Evolutionary conservation across 2,329 filamentous ascomycete species (phyloP), one percentile per base, ranked within the genome.

Genomic region (Trichoderma afroharzianum): DNA sequence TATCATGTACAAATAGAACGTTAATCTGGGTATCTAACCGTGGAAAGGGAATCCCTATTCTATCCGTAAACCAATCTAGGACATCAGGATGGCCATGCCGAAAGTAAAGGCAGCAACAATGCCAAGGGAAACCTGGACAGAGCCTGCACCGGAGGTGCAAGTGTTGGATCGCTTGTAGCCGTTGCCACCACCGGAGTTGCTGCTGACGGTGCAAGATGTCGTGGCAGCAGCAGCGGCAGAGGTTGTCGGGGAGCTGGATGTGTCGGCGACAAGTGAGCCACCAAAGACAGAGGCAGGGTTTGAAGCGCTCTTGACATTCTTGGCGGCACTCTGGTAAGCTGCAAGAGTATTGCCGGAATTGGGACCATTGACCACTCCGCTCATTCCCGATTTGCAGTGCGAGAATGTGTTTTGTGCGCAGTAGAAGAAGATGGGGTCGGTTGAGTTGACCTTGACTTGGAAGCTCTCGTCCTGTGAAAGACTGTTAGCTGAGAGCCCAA

Each of bases 361-460:
- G 18, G 57, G 57, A 1, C 28, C 24, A 57, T 77, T 78, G 71
- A 78, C 72, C 6, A 73, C 75, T 21, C 74, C 75, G 11, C 75
- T 63, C 76, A 78, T 77, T 28, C 76, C 76, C 39, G 39, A 43
- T 67, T 72, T 67, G 66, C 76, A 78, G 57, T 78, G 74, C 7
- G 58, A 47, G 14, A 71, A 70, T 50, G 14, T 24, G 43, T 57
- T 59, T 14, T 62, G 63, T 6, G 74, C 70, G 61, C 74, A 78
- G 73, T 78, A 78, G 70, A 77, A 76, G 61, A 76, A 74, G 14
- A 78, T 69, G 26, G 76, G 76, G 7, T 76, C 69, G 15, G 75
- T 77, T 18, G 72, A 63, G 63, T 75, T 75, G 53, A 78, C 71
- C 5, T 39, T 71, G 21, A 78, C 76, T 24, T 70, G 71, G 73